Conservation (phyloP, 257 asterid species). For the Lycium barbarum region DNA sequence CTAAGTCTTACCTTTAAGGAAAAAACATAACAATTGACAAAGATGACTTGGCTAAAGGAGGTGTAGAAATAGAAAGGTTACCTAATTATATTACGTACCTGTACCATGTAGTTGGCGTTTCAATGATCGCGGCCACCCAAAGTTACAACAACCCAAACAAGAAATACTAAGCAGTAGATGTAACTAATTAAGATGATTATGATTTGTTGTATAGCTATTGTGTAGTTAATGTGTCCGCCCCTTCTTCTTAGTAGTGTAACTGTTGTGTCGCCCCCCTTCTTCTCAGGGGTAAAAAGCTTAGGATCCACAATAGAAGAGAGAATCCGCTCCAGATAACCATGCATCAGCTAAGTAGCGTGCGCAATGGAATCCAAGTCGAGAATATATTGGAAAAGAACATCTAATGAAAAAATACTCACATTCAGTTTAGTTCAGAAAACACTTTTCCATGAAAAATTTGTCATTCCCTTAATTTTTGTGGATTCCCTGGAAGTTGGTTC, state of each 20-base stretch:
- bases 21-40: neutral
- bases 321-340: neutral
- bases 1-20: neutral
- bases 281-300: neutral
- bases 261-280: neutral
- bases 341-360: rapidly evolving
- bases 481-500: neutral
- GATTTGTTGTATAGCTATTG: neutral
- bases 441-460: neutral
- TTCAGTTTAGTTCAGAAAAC: neutral
- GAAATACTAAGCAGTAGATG: neutral
- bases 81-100: neutral
- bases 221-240: no score
- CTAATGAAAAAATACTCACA: neutral
- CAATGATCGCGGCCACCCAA: neutral
- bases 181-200: neutral
- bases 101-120: neutral
- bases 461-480: neutral
- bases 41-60: neutral
- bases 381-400: neutral
- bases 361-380: neutral
- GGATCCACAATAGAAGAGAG: neutral
- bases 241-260: neutral
- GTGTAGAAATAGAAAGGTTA: constrained; percentile 12
- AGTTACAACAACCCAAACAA: neutral